phyloP scores from a whole-genome alignment of 2,329 filamentous ascomycete species.

The Dothistroma septosporum region DNA sequence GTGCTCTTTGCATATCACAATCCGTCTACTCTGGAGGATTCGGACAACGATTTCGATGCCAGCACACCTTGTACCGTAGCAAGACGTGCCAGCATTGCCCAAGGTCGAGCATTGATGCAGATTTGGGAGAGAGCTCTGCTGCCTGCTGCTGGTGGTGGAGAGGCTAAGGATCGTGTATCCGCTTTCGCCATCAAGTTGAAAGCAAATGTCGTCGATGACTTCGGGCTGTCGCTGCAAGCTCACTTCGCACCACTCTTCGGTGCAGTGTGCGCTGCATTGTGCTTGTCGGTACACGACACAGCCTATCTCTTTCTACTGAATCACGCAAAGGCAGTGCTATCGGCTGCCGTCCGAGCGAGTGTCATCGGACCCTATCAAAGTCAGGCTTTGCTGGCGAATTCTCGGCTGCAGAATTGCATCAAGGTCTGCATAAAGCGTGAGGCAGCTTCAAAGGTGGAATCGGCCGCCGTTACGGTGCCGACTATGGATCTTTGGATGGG shows the following conservation, averaged over 20 bases:
- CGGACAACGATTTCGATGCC: conserved; percentile 76
- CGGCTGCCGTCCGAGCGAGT: conserved; percentile 71
- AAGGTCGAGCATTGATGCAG: conserved; percentile 68
- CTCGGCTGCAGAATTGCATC: conserved; percentile 56
- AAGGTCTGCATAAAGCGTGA: conserved; percentile 56
- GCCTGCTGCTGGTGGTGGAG: conserved; percentile 7
- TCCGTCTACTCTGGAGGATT: conserved; percentile 48
- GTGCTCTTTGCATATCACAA: conserved; percentile 62
- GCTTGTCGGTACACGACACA: conserved; percentile 58
- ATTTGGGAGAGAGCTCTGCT: conserved; percentile 60
- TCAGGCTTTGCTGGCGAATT: conserved; percentile 65
- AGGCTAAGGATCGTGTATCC: conserved; percentile 14
- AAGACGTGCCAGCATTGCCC: conserved; percentile 67
- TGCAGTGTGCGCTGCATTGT: conserved; percentile 59
- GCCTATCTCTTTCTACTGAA: conserved; percentile 72
- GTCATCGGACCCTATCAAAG: conserved; percentile 78
- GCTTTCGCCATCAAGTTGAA: conserved; percentile 26
- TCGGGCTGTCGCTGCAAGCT: conserved; percentile 39
- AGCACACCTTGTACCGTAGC: conserved; percentile 75
- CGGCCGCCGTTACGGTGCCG: conserved; percentile 71
- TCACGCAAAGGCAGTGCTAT: conserved; percentile 71
- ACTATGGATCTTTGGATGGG: conserved; percentile 80
- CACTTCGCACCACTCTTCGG: conserved; percentile 71
- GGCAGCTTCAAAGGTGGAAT: conserved; percentile 42
- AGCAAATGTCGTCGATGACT: conserved; percentile 13